Percentiles rank a stretch among this genome's conserved stretches.
Evolutionary conservation across 352 stramenopile genomes (phyloP).

Genomic region (Thalassiosira hispida): DNA sequence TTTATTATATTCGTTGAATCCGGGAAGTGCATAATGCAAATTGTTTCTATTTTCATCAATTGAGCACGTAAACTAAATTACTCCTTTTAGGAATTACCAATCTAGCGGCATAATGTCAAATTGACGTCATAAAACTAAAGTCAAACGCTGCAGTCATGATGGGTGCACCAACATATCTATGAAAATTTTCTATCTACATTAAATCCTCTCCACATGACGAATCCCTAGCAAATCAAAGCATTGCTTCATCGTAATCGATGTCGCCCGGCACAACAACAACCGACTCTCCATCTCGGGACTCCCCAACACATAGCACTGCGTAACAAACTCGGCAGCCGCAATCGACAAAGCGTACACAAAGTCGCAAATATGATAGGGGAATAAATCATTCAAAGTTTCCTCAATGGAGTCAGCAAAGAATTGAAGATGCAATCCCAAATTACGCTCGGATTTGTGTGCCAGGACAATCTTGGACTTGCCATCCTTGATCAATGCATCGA

Average conservation of each 20-base stretch:
- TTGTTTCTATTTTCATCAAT: neutral
- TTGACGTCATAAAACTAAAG: neutral
- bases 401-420: constrained; percentile 95
- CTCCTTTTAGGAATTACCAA: too few species aligned
- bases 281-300: constrained; percentile 93
- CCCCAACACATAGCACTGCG: constrained; percentile 96
- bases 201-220: constrained; percentile 82
- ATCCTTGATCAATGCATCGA: constrained; percentile 71
- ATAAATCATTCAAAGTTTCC: constrained; percentile 93
- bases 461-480: constrained; percentile 70
- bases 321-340: constrained; percentile 98
- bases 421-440: constrained; percentile 91
- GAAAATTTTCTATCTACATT: too few species aligned
- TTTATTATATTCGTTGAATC: too few species aligned
- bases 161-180: too few species aligned
- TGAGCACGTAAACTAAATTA: too few species aligned
- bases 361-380: constrained; percentile 97
- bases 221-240: constrained; percentile 85
- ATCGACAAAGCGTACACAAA: constrained; percentile 97
- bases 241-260: constrained; percentile 92
- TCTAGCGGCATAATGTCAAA: too few species aligned
- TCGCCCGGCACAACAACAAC: constrained; percentile 95
- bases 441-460: constrained; percentile 80
- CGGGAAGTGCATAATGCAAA: neutral
- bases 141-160: too few species aligned